A percentile compares a stretch with the other conserved stretches of the same genome.
Conservation (phyloP, 2,329 filamentous ascomycete genomes). For the Rugonectria rugulosa region DNA sequence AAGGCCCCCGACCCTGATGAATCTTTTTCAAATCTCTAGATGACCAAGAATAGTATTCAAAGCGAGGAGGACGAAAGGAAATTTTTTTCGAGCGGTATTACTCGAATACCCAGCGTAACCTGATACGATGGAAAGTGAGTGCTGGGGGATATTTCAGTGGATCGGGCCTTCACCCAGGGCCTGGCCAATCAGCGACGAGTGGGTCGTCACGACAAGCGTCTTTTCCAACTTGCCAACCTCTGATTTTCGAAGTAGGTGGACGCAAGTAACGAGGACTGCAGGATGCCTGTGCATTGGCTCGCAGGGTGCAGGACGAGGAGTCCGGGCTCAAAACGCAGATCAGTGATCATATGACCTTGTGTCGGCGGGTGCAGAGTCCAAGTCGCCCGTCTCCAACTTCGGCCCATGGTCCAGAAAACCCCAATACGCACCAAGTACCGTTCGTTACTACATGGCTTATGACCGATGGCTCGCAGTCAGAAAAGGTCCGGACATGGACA, state of each 20-base stretch:
- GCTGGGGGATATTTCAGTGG: conserved; percentile 31
- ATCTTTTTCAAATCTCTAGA: not conserved
- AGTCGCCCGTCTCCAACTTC: too few species aligned
- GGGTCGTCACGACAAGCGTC: conserved; percentile 25
- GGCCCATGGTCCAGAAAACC: too few species aligned
- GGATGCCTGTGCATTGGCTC: too few species aligned
- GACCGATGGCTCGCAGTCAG: not conserved
- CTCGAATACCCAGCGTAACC: conserved; percentile 4
- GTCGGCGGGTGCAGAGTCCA: too few species aligned
- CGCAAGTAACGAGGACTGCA: conserved; percentile 20
- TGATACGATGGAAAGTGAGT: conserved; percentile 23
- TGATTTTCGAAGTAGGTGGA: conserved; percentile 26
- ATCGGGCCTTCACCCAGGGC: conserved; percentile 4
- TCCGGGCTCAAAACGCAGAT: conserved; percentile 5
- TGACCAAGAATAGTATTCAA: conserved; percentile 4
- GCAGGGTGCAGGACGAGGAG: not conserved
- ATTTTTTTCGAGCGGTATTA: conserved; percentile 3
- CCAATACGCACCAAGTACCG: too few species aligned
- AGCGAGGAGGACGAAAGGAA: not conserved
- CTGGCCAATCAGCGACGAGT: conserved; percentile 22
- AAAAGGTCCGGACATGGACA: not conserved
- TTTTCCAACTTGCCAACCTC: conserved; percentile 31
- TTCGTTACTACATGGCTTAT: not conserved
- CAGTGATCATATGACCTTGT: conserved; percentile 1
- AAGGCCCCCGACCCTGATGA: conserved; percentile 2